A percentile compares a stretch with the other conserved stretches of the same genome.
phyloP scores from a whole-genome alignment of 257 asterid species.

The Lycium barbarum region DNA sequence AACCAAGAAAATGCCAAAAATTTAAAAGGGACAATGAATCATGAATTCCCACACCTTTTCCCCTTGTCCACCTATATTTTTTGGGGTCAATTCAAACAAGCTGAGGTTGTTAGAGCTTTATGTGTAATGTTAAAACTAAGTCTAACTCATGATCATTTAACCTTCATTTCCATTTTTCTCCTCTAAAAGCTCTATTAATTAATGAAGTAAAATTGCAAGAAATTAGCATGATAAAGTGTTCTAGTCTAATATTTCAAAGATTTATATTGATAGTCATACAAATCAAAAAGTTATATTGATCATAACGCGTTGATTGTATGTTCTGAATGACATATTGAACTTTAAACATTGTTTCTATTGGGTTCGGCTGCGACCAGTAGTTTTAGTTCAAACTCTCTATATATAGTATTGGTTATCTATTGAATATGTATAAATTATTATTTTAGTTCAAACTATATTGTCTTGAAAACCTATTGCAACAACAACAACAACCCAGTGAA shows the following conservation, averaged over 20 bases:
- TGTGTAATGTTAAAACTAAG: background rate
- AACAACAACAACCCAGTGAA: no score
- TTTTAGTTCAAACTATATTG: no score
- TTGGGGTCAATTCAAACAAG: background rate
- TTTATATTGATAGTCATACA: background rate
- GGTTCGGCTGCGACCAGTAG: no score
- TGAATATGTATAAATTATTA: no score
- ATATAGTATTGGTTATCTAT: no score
- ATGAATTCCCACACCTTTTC: conserved; percentile 24
- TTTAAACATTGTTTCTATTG: no score
- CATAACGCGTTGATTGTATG: no score
- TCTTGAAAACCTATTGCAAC: no score
- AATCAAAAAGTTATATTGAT: no score
- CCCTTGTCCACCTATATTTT: background rate
- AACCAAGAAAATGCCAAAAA: conserved; percentile 15
- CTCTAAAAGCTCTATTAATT: background rate
- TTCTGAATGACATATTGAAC: no score
- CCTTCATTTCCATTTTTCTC: background rate
- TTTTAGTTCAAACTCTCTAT: no score
- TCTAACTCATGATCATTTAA: background rate
- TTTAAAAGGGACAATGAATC: conserved; percentile 8
- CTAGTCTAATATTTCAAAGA: background rate
- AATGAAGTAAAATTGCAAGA: background rate
- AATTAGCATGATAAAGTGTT: background rate
- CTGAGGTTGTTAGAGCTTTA: background rate